phyloP scores from a whole-genome alignment of 768 basidiomycete species.

The Rhizopogon salebrosus region DNA sequence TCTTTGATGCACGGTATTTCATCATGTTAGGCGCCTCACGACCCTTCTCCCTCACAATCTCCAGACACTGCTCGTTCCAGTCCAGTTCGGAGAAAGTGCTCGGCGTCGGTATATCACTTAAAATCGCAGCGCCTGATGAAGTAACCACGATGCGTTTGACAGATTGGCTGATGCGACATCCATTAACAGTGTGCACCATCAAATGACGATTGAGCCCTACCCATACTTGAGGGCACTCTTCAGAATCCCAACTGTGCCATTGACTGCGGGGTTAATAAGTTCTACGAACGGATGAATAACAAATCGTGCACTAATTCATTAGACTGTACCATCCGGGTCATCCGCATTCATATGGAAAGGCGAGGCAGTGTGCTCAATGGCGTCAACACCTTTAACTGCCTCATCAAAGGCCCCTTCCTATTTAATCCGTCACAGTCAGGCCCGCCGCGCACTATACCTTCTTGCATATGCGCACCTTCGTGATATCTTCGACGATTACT shows the following conservation, averaged over 20 bases:
- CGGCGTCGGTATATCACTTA: conserved; percentile 21
- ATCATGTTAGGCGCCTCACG: conserved; percentile 27
- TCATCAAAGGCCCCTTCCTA: conserved; percentile 73
- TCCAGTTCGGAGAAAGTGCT: conserved; percentile 41
- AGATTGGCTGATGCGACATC: conserved; percentile 22
- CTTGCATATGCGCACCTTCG: conserved; percentile 31
- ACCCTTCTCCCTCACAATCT: conserved; percentile 43
- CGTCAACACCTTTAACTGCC: conserved; percentile 72
- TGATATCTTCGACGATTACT: conserved; percentile 67
- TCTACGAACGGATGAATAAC: conserved; percentile 30
- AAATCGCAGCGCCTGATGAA: conserved; percentile 51
- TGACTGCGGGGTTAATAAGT: conserved; percentile 64
- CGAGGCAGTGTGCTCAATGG: conserved; percentile 64
- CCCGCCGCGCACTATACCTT: background rate
- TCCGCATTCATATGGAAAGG: conserved; percentile 46
- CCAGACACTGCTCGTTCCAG: conserved; percentile 50
- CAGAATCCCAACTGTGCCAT: conserved; percentile 63
- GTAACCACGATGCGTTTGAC: conserved; percentile 70
- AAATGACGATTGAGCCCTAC: conserved; percentile 23
- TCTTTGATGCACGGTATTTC: conserved; percentile 61
- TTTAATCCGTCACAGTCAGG: background rate
- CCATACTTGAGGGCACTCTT: conserved; percentile 50
- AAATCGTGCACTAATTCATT: background rate
- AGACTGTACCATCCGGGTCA: conserved; percentile 35
- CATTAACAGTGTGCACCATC: background rate